Percentiles rank a stretch among this genome's conserved stretches.
Evolutionary conservation across 257 asterid genomes (phyloP).

Genomic region (Coffea eugenioides): DNA sequence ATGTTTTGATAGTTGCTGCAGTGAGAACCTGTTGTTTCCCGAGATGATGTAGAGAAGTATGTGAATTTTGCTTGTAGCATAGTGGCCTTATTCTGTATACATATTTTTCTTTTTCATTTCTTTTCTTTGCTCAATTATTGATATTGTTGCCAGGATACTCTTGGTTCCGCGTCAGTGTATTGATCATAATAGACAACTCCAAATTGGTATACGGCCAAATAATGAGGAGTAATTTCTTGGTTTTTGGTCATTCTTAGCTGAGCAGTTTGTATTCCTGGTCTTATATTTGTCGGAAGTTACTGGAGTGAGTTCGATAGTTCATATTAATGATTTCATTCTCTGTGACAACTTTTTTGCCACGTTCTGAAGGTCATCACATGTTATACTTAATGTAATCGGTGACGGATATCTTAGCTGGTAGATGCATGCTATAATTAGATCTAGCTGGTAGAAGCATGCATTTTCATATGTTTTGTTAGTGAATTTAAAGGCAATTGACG

Average conservation of each 20-base stretch:
- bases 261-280: not conserved
- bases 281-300: not conserved
- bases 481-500: too few species aligned
- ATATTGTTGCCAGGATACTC: not conserved
- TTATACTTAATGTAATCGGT: too few species aligned
- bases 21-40: not conserved
- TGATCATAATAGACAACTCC: not conserved
- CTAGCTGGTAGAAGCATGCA: not conserved
- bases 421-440: not conserved
- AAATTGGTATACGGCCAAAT: not conserved
- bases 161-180: slow-evolving; percentile 2
- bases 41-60: slow-evolving; percentile 16
- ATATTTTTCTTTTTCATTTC: not conserved
- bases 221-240: not conserved
- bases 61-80: slow-evolving; percentile 23
- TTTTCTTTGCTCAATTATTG: not conserved
- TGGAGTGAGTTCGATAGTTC: too few species aligned
- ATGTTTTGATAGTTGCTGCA: slow-evolving; percentile 5
- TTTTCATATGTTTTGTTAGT: too few species aligned
- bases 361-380: not conserved
- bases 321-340: not conserved
- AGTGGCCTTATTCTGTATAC: slow-evolving; percentile 5
- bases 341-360: not conserved
- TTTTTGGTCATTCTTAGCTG: not conserved
- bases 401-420: not conserved